Conservation (phyloP, 495 filamentous ascomycete species). For the Jackrogersella minutella region DNA sequence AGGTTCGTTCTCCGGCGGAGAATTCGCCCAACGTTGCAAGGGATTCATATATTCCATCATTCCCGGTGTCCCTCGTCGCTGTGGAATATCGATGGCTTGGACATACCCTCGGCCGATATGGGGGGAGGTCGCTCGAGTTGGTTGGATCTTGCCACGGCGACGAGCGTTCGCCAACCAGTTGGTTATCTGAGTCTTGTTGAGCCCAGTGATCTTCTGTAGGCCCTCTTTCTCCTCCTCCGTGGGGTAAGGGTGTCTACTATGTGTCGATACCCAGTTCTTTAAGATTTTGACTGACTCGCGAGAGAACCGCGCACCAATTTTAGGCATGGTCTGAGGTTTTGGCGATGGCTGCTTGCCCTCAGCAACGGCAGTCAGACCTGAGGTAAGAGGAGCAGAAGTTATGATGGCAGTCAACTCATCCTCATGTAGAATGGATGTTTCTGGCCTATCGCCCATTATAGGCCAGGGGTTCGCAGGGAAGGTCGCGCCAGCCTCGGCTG, state of each 20-base stretch:
- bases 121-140: conserved; percentile 64
- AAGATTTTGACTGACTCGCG: conserved; percentile 75
- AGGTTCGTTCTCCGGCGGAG: conserved; percentile 87
- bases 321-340: conserved; percentile 42
- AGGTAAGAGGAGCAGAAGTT: conserved; percentile 58
- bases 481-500: conserved; percentile 37
- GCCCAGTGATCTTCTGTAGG: conserved; percentile 73
- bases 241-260: conserved; percentile 81
- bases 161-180: conserved; percentile 91
- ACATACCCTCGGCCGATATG: conserved; percentile 58
- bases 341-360: conserved; percentile 39
- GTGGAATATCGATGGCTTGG: conserved; percentile 74
- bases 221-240: conserved; percentile 80
- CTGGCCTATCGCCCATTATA: conserved; percentile 54
- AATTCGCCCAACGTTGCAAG: conserved; percentile 84
- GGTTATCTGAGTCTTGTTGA: conserved; percentile 77
- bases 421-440: conserved; percentile 53
- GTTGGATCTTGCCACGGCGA: conserved; percentile 74
- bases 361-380: conserved; percentile 56
- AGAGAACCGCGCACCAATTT: conserved; percentile 71
- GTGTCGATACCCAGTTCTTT: conserved; percentile 78
- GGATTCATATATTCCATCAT: conserved; percentile 75
- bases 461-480: conserved; percentile 58
- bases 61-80: conserved; percentile 54
- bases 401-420: conserved; percentile 53